Base-by-base conservation (phyloP, 805 yeast species). In the Spathaspora passalidarum region DNA sequence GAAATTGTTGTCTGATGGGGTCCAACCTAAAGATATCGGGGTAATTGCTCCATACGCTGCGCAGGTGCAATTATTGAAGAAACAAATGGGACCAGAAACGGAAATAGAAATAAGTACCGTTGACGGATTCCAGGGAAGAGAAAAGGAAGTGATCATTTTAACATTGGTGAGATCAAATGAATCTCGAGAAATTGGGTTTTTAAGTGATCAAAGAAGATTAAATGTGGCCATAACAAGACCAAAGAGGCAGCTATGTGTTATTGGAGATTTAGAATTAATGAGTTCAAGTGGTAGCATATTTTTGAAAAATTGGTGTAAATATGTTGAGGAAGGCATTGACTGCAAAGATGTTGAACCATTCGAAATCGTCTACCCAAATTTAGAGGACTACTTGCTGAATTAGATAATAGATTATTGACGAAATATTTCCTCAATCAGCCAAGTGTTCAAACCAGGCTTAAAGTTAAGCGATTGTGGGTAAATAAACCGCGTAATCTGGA, bases 71-170 rank as follows among this genome's bases (percentile, higher is more conserved):
- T 57, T 78, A 11, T 53, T 92, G 23, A 81, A 81, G 50, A 70
- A 66, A 36, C 68, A 71, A 25, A 22, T 49, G 38, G 41, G 45
- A 9, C 47, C 46, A n/a, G 42, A 29, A 8, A 38, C 26, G 11
- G 53, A 44, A 13, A 68, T 92, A 5, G 98, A 92, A 58, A 79
- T 91, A 0, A 81, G 96, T 4, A 88, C 97, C 0, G 92, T 92
- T 4, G 99, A 92, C 66, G 97, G 97, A 1, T 94, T 92, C 57
- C 99, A 92, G 68, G 99, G 99, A 1, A 72, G 97, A 50, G 99
- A 92, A 59, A 94, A 92, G 62, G 95, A 91, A 55, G 84, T 82
- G 0, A 89, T 92, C 5, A 75, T 92, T 1, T 66, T 94, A 10
- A 77, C 94, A 1, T 63, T 92, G 44, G 97, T 92, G 2, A 73